phyloP scores from a whole-genome alignment of 2,329 filamentous ascomycete genomes.

The Hysterium pulicare region DNA sequence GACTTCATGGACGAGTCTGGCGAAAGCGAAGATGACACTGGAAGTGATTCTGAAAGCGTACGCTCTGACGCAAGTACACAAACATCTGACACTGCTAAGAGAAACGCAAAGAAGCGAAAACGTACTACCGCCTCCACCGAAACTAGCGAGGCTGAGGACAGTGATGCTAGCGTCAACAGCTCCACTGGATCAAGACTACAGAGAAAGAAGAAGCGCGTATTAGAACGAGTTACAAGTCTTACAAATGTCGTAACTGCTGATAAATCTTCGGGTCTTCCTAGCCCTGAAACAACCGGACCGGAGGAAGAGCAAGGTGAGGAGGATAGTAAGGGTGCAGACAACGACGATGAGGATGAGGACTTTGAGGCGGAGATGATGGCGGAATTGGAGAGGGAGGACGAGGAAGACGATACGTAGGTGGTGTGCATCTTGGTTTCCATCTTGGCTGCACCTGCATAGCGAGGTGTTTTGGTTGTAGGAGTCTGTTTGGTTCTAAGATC shows the following conservation, averaged over 20 bases:
- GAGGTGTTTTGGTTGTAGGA: conserved; percentile 29
- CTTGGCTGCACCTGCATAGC: conserved; percentile 32
- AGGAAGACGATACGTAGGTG: conserved; percentile 11
- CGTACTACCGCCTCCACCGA: conserved; percentile 28
- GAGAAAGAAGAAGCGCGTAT: conserved; percentile 46
- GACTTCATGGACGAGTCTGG: conserved; percentile 62
- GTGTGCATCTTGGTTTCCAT: conserved; percentile 5
- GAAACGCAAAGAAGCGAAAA: conserved; percentile 35
- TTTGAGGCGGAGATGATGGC: conserved; percentile 44
- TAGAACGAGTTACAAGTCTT: conserved; percentile 46
- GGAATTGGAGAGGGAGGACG: conserved; percentile 34
- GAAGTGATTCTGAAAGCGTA: conserved; percentile 32
- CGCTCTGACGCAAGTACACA: conserved; percentile 27
- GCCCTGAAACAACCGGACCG: conserved; percentile 37
- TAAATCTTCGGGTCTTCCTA: conserved; percentile 39
- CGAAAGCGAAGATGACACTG: conserved; percentile 29
- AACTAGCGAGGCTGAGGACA: conserved; percentile 40
- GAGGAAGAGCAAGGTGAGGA: conserved; percentile 42
- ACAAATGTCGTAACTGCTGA: conserved; percentile 42
- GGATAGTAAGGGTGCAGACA: conserved; percentile 38
- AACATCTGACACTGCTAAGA: conserved; percentile 18
- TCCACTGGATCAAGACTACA: conserved; percentile 40
- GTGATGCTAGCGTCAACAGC: conserved; percentile 34
- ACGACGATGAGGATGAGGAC: conserved; percentile 30
- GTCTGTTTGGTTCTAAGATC: no score